Base-by-base conservation (phyloP, 768 basidiomycete species). In the Tricholoma hemisulphureum region DNA sequence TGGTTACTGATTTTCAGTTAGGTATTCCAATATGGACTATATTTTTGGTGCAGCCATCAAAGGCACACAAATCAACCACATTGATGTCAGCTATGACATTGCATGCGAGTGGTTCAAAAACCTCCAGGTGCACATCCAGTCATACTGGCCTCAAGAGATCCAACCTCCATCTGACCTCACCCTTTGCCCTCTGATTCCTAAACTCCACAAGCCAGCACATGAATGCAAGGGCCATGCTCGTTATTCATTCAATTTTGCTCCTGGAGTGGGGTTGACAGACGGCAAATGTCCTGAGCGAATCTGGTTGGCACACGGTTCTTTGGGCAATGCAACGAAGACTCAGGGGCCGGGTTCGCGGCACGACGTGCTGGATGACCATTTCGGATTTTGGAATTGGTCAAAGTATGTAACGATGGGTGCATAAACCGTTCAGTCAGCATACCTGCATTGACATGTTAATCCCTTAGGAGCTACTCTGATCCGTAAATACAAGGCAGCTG, bases 161-260 rank as follows among this genome's bases (percentile, higher is more conserved):
- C n/a, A n/a, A n/a, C n/a, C n/a, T 41, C 10, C 14, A 51, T 7
- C 31, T 60, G 28, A 23, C 31, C 29, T n/a, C 31, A 16, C 37
- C 1, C 31, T 72, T 10, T 50, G 60, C 3, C 58, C 62, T 6
- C 58, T 55, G 0, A 63, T 76, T 23, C 73, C 70, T 1, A 75
- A 75, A 55, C 63, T 73, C 2, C 75, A 76, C 56, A 55, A 71
- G 23, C 58, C 55, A 4, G 67, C 64, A n/a, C 75, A 76, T 43
- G 57, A 68, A 13, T 20, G 26, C 2, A 53, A 49, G 2, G 65
- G 67, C 37, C 72, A 71, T 20, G 57, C 65, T 4, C 32, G 34
- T 1, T 75, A 48, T 55, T 74, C 69, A 0, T 60, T 75, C 35
- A 74, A 73, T 48, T 66, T 61, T 34, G 43, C 63, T 5, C 46